Conservation (phyloP, 805 yeast genomes). For the Teunomyces pallodes region DNA sequence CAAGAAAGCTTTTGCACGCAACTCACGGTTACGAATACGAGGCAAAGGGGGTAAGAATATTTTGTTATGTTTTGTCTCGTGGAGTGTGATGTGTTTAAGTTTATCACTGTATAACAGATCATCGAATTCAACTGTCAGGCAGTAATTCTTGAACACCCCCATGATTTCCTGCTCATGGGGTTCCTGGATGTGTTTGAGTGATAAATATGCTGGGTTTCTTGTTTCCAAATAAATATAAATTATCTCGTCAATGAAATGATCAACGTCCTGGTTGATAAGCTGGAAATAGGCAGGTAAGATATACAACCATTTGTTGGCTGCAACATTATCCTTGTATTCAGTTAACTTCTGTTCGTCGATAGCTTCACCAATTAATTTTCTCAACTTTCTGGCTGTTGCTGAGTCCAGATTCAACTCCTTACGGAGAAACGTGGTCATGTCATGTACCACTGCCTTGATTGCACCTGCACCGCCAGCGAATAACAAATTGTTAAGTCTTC, state of each 20-base stretch:
- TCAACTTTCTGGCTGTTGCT: slow-evolving; percentile 16
- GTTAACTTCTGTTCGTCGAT: slow-evolving; percentile 3
- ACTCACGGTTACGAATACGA: slow-evolving; percentile 22
- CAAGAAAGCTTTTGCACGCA: slow-evolving; percentile 33
- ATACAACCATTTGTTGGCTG: slow-evolving; percentile 20
- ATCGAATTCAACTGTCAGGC: slow-evolving; percentile 20
- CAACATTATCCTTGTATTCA: slow-evolving; percentile 7
- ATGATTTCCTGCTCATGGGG: slow-evolving; percentile 13
- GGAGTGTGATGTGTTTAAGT: slow-evolving; percentile 18
- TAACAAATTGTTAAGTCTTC: slow-evolving; percentile 26
- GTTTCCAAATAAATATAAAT: slow-evolving; percentile 28
- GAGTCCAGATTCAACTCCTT: slow-evolving; percentile 21
- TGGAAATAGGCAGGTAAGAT: slow-evolving; percentile 27
- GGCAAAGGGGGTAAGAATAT: slow-evolving; percentile 37
- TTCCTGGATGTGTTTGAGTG: slow-evolving; percentile 1
- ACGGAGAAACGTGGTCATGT: slow-evolving; percentile 31
- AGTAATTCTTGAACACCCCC: slow-evolving; percentile 22
- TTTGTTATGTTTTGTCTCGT: slow-evolving; percentile 19
- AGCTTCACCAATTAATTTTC: slow-evolving; percentile 16
- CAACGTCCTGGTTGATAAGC: slow-evolving; percentile 20
- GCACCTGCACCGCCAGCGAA: slow-evolving; percentile 31
- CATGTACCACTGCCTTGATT: slow-evolving; percentile 32
- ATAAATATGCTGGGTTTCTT: slow-evolving; percentile 10
- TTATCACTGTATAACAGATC: slow-evolving; percentile 20
- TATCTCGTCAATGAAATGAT: slow-evolving; percentile 28